Base-by-base conservation (phyloP, 2,329 filamentous ascomycete species). In the Lachnellula suecica region DNA sequence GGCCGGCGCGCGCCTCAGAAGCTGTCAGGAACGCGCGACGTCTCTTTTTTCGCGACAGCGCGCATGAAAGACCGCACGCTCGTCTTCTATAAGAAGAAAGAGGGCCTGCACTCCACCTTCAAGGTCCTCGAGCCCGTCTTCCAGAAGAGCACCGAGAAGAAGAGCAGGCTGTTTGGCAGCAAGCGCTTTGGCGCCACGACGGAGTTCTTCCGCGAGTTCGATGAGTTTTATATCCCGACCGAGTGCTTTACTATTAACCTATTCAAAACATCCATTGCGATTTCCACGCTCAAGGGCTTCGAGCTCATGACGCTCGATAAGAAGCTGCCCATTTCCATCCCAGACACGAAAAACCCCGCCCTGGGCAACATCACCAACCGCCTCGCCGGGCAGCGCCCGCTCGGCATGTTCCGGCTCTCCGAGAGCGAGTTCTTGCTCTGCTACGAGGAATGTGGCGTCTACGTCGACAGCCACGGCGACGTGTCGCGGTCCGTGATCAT, bases 401-500 rank as follows among this genome's bases (percentile, higher is more conserved):
- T 99, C 10, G 92, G 92, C 62, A 99, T 99, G 94, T 97, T 99
- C 78, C 85, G 92, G 37, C 83, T 99, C 49, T 92, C 88, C 59
- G 89, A 95, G 53, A 88, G 89, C 51, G 94, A 96, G 69, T 99
- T 97, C 72, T 76, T 99, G 23, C 84, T 97, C 44, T 90, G 89
- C 34, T 99, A 97, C 70, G 89, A 95, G 71, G 91, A 97, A 70
- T 97, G 93, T 63, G 94, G 92, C 17, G 92, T 99, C 8, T 99
- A 97, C 66, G 89, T 97, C 67, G 95, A 99, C 76, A 97, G 97
- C 72, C 91, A 97, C 70, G 94, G 94, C 60, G 94, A 99, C 56
- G 91, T 99, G 24, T 93, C 86, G 35, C 88, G 95, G 42, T 91
- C 88, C 24, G 90, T 97, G 53, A 92, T 97, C 65, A 96, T 99